Conservation (phyloP, 2,329 filamentous ascomycete genomes). For the Hypoxylon sp. region DNA sequence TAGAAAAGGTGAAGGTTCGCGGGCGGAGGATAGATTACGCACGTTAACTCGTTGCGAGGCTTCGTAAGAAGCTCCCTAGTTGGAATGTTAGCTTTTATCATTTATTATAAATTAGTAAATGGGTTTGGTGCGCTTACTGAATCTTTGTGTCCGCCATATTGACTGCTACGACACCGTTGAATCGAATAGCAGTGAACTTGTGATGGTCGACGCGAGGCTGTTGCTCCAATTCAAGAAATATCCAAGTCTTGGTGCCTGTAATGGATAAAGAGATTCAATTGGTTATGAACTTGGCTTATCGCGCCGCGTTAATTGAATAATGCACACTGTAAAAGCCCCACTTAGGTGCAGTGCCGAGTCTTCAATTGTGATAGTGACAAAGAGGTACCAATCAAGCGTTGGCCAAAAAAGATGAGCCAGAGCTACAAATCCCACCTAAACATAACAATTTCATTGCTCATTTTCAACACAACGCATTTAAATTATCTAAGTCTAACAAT, state of each 20-base stretch:
- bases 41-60: conserved; percentile 92
- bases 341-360: conserved; percentile 17
- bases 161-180: conserved; percentile 19
- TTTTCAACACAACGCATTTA: too few relatives aligned
- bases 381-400: conserved; percentile 10
- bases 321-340: conserved; percentile 12
- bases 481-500: too few relatives aligned
- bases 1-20: conserved; percentile 35
- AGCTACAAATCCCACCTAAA: too few relatives aligned
- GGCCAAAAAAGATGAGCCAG: too few relatives aligned
- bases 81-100: conserved; percentile 51
- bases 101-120: conserved; percentile 10
- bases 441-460: too few relatives aligned
- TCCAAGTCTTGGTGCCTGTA: conserved; percentile 24
- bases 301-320: conserved; percentile 17
- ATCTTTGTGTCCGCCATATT: conserved; percentile 69
- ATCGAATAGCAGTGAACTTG: conserved; percentile 12
- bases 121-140: conserved; percentile 66
- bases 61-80: conserved; percentile 88
- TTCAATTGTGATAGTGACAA: conserved; percentile 4
- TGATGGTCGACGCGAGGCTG: conserved; percentile 35
- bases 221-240: conserved; percentile 26
- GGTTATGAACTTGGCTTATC: conserved; percentile 3
- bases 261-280: conserved; percentile 26
- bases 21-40: conserved; percentile 59